Base-by-base conservation (phyloP, 2,329 filamentous ascomycete species). In the Harringtonia lauricola region DNA sequence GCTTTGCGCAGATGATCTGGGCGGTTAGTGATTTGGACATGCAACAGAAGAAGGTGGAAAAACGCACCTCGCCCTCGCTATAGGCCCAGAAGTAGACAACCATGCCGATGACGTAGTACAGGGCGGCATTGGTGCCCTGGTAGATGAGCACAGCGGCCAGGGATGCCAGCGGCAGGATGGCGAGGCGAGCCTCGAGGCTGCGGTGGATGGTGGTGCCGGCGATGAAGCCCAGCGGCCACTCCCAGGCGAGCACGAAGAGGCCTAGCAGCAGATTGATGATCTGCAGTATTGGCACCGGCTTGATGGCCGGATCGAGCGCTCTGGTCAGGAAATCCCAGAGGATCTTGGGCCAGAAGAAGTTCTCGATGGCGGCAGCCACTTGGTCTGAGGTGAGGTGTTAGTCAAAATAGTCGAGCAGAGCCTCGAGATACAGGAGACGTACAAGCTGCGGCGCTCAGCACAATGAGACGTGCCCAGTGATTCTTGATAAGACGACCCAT, bases 401-500 rank as follows among this genome's bases (percentile, higher is more conserved):
- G 22, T 12, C 8, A 34, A 21, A 28, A 21, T 8, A 36, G 18
- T 10, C 8, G 22, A 42, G 18, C 15, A 37, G 33, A 36, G 18
- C 13, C 19, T 21, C 15, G 19, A 36, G 1, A 14, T 8, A 6
- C n/a, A 4, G 26, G 14, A 4, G 14, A 67, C 70, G 49, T 78
- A 88, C 84, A 89, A 45, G 70, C 64, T 53, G 86, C 83, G 31
- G 92, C 87, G 24, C 86, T 86, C 60, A 98, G 71, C 64, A 94
- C 76, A 59, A 98, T 92, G 57, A 98, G 81, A 49, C 92, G 83
- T 54, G 88, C 92, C 87, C 87, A 95, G 71, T 98, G 92, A 71
- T 96, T 96, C 76, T 98, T 98, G 71, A 98, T 96, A 60, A 98
- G 81, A 67, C 83, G 92, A 64, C 92, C 92, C 92, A 98, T 98